A percentile compares a stretch with the other conserved stretches of the same genome.
Conservation (phyloP, 2,329 filamentous ascomycete genomes). For the Phaeosphaeria sp. region DNA sequence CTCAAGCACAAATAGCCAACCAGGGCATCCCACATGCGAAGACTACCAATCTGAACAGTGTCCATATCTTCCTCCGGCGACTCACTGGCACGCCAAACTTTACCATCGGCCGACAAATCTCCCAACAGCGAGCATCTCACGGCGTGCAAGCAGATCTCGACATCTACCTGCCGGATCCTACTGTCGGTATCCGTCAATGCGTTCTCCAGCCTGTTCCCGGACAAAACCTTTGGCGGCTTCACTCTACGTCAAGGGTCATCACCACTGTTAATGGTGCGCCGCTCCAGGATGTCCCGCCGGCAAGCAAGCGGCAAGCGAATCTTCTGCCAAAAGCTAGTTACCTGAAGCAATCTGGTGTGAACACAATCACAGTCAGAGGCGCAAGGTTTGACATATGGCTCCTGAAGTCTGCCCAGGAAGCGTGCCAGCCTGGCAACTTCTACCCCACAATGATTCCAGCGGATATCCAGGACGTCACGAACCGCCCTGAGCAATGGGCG, state of each 20-base stretch:
- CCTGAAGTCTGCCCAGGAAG: constrained; percentile 11
- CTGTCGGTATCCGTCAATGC: constrained; percentile 13
- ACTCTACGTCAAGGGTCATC: constrained; percentile 13
- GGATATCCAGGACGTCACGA: constrained; percentile 8
- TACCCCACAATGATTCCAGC: not conserved
- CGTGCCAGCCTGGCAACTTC: not conserved
- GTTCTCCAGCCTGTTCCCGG: constrained; percentile 6
- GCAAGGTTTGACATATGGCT: constrained; percentile 22
- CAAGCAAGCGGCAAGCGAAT: constrained; percentile 3
- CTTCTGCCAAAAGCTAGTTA: constrained; percentile 11
- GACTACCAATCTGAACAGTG: not conserved
- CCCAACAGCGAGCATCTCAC: not conserved
- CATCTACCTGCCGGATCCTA: not conserved
- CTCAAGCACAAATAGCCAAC: constrained; percentile 11
- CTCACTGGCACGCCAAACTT: constrained; percentile 7
- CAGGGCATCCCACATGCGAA: constrained; percentile 6
- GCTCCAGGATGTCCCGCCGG: constrained; percentile 8
- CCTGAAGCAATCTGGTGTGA: constrained; percentile 12
- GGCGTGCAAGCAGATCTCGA: not conserved
- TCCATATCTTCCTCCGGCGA: constrained; percentile 14
- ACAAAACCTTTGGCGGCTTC: constrained; percentile 14
- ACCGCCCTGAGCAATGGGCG: constrained; percentile 13
- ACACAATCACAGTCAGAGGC: constrained; percentile 7
- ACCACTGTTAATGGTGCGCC: constrained; percentile 18
- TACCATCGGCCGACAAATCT: constrained; percentile 10